Conservation (phyloP, 306 rosid genomes). For the Biancaea sappan region DNA sequence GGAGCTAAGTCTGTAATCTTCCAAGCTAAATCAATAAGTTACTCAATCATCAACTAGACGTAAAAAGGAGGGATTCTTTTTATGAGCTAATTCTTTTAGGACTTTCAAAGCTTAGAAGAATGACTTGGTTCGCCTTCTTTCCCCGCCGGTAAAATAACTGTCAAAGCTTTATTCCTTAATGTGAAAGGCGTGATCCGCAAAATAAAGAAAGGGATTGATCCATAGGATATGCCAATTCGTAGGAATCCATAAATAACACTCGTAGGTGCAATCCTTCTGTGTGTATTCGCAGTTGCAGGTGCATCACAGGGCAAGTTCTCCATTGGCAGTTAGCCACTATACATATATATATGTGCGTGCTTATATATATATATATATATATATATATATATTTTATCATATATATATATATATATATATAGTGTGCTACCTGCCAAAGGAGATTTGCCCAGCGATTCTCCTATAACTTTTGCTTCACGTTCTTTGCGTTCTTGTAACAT, state of each 20-base stretch:
- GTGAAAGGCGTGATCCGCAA: neutral
- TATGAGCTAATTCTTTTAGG: too few species aligned
- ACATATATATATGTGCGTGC: too few species aligned
- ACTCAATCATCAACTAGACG: too few species aligned
- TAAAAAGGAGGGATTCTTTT: too few species aligned
- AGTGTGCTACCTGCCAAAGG: conserved; percentile 59
- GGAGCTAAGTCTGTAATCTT: too few species aligned
- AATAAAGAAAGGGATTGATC: conserved; percentile 47
- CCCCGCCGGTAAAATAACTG: neutral
- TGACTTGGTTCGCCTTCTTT: too few species aligned
- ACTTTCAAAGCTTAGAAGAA: too few species aligned
- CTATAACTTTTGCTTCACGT: conserved; percentile 29
- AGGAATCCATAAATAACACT: conserved; percentile 34
- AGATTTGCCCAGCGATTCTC: conserved; percentile 72
- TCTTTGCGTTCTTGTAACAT: neutral
- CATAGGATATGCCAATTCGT: conserved; percentile 51
- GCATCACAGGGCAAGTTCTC: conserved; percentile 65
- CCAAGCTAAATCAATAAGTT: too few species aligned
- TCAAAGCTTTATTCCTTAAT: neutral
- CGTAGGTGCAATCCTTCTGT: neutral
- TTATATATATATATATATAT: too few species aligned
- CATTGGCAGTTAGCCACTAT: conserved; percentile 59
- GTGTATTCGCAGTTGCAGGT: conserved; percentile 33
- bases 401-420: neutral
- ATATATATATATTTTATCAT: too few species aligned